Evolutionary conservation across 345 rosid species (phyloP), one percentile per base, ranked within the genome.

Genomic region (Brassica rapa): DNA sequence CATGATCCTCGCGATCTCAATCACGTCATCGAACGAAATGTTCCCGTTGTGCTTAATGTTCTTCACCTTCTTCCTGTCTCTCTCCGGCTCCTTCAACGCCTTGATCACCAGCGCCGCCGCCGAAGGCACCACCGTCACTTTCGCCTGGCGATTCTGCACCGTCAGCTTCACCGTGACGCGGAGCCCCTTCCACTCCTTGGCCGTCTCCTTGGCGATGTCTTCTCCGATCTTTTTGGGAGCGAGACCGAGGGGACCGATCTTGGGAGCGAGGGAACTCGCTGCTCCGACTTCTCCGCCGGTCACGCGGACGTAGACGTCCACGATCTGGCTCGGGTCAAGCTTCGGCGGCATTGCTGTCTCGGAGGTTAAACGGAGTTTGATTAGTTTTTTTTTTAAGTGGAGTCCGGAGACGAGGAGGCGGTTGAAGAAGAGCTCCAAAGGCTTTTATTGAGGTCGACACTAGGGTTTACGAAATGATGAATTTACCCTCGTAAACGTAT

Each of bases 181-280:
- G 5, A 91, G 74, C 60, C 90, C 90, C 73, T 87, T 87, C 90
- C 90, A 87, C 57, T 87, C 90, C 65, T 85, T 87, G n/a, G 87
- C 87, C 0, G 88, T 87, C 73, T 87, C 90, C 64, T 87, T 87
- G 8, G 90, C 90, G 46, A 87, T 87, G 61, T 87, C 90, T 70
- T 89, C 96, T 78, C 96, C 96, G 74, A 89, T 89, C 84, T 90
- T 90, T 85, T 90, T 90, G 0, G 95, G 95, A 11, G 95, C 89
- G 30, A 90, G 90, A 85, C 95, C 96, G 9, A 89, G 85, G 1
- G 93, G 95, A 32, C 95, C 93, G 79, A 90, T 89, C 75, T 90
- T 90, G 0, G 93, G 96, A 12, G 93, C 96, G 61, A 86, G 83
- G 8, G 88, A 86, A 70, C 86, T 85, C 46, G 88, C 88, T 0